phyloP scores from a whole-genome alignment of 2,329 filamentous ascomycete species.

The Sporothrix euskadiensis region DNA sequence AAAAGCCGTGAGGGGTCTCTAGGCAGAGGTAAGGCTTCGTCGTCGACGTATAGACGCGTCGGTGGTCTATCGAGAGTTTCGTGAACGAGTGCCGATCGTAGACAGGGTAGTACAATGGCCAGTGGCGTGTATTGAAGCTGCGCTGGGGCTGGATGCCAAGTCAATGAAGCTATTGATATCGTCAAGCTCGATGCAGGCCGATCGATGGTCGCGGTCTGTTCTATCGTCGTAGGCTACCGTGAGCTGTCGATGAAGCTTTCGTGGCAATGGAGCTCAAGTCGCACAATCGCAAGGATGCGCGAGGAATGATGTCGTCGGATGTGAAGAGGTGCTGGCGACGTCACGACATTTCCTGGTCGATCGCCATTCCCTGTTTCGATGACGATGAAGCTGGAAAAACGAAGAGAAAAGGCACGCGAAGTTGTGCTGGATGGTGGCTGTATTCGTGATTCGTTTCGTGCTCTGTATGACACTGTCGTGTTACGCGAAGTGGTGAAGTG shows the following conservation, averaged over 20 bases:
- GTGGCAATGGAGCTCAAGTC: background rate
- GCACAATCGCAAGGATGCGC: background rate
- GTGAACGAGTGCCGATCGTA: background rate
- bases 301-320: background rate
- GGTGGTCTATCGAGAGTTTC: background rate
- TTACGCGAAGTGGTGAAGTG: background rate
- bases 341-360: slow-evolving; percentile 24
- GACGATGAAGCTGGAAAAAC: background rate
- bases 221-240: background rate
- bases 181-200: background rate
- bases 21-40: background rate
- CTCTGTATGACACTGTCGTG: background rate
- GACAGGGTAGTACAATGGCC: no score
- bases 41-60: background rate
- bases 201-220: background rate
- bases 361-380: slow-evolving; percentile 14
- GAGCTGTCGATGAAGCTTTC: background rate
- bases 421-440: background rate
- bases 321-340: background rate
- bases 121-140: background rate
- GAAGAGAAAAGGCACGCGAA: background rate
- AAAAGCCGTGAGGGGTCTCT: background rate
- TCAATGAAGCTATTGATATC: background rate
- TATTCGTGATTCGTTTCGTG: background rate
- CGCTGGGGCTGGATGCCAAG: no score